Conservation (phyloP, 345 rosid species). For the Moricandia arvensis region DNA sequence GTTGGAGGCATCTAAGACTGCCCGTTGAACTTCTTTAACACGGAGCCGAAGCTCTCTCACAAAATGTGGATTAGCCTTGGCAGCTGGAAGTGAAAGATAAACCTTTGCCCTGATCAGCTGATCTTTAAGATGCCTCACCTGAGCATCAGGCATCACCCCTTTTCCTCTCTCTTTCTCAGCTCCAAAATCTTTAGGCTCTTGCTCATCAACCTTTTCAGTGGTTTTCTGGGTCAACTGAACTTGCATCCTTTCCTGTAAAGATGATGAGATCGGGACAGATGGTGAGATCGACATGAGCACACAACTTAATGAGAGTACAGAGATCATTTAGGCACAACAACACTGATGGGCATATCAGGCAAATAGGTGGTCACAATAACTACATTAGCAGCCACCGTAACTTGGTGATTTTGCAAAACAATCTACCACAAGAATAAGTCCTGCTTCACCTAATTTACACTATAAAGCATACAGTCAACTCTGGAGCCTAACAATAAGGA, state of each 20-base stretch:
- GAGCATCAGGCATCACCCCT: slow-evolving; percentile 53
- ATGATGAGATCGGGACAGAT: background rate
- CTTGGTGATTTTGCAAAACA: background rate
- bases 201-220: slow-evolving; percentile 34
- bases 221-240: slow-evolving; percentile 40
- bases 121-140: slow-evolving; percentile 75
- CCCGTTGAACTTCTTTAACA: slow-evolving; percentile 77
- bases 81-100: slow-evolving; percentile 78
- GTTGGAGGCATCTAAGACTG: slow-evolving; percentile 67
- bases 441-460: background rate
- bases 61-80: slow-evolving; percentile 62
- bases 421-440: background rate
- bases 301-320: background rate
- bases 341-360: background rate
- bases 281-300: background rate
- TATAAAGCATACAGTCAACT: background rate
- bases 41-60: slow-evolving; percentile 83
- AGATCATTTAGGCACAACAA: slow-evolving; percentile 6
- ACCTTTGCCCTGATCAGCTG: slow-evolving; percentile 90
- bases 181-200: slow-evolving; percentile 38
- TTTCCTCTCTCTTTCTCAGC: slow-evolving; percentile 42
- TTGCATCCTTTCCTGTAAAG: slow-evolving; percentile 33
- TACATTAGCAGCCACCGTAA: background rate
- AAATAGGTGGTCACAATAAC: slow-evolving; percentile 3
- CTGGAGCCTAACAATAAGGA: background rate